Evolutionary conservation across 2,329 filamentous ascomycete species (phyloP).

Genomic region (Fusarium torulosum): DNA sequence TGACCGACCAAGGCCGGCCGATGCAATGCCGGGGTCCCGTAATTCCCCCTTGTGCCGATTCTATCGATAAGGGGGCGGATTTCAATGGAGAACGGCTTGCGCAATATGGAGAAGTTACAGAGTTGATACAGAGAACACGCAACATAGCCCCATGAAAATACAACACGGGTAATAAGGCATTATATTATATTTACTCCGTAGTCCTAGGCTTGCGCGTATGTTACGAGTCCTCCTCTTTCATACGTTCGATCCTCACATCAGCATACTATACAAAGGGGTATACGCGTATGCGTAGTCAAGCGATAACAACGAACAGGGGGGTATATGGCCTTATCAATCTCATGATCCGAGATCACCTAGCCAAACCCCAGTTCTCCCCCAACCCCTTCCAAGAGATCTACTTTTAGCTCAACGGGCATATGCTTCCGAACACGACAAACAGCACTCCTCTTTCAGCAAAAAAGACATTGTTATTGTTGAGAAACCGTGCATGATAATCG

Average conservation of each 20-base stretch:
- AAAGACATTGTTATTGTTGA: constrained; percentile 1
- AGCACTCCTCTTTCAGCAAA: constrained; percentile 2
- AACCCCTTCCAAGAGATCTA: constrained; percentile 27
- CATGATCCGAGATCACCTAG: constrained; percentile 44
- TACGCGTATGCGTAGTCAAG: constrained; percentile 27
- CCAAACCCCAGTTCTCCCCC: constrained; percentile 25
- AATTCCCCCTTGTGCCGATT: constrained; percentile 38
- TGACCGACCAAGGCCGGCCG: constrained; percentile 40
- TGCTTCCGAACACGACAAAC: constrained; percentile 26
- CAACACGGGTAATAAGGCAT: not conserved
- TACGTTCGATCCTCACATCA: constrained; percentile 17
- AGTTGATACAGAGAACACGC: constrained; percentile 29
- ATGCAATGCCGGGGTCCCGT: constrained; percentile 29
- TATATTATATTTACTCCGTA: not conserved
- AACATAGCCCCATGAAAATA: constrained; percentile 20
- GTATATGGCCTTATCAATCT: constrained; percentile 44
- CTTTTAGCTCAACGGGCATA: constrained; percentile 26
- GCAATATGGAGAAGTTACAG: constrained; percentile 21
- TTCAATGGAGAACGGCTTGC: constrained; percentile 25
- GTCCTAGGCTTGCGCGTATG: constrained; percentile 28
- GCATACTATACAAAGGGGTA: not conserved
- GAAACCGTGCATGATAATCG: constrained; percentile 18
- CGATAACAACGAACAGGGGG: constrained; percentile 22
- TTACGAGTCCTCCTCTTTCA: constrained; percentile 21
- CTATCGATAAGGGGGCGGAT: constrained; percentile 14